These are phyloP conservation scores for Mucor sp. DNA, from an alignment of 371 early-diverging fungal species.

Conservation along the genomic window DNA sequence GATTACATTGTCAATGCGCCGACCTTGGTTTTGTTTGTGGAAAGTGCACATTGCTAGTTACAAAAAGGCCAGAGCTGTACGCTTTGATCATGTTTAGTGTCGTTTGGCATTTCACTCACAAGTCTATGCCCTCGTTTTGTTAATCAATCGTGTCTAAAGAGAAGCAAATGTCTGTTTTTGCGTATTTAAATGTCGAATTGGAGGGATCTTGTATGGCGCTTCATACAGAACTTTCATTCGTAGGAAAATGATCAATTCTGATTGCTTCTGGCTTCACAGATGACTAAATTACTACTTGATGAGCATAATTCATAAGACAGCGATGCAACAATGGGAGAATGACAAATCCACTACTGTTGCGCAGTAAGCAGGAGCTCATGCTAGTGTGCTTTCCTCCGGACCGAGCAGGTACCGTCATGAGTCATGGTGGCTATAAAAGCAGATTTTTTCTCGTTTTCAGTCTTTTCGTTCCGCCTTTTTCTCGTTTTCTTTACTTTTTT, in stretches of 20 bases:
- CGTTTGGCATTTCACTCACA: neutral
- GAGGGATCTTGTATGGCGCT: neutral
- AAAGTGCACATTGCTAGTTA: neutral
- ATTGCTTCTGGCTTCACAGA: neutral
- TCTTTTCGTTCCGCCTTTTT: conserved; percentile 4
- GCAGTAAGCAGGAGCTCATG: neutral
- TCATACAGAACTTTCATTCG: too few species aligned
- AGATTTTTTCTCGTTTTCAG: conserved; percentile 2
- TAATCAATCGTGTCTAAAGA: neutral
- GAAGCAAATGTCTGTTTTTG: neutral
- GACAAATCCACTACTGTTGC: neutral
- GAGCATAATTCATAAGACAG: neutral
- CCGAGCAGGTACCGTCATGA: conserved; percentile 1
- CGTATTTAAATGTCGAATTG: neutral
- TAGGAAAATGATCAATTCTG: neutral
- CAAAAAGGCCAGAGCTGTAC: neutral
- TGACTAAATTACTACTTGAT: too few species aligned
- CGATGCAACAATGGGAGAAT: neutral
- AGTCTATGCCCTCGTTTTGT: neutral
- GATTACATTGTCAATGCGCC: neutral
- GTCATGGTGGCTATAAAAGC: neutral
- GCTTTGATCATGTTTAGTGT: neutral
- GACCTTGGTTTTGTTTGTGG: neutral
- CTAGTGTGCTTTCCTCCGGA: neutral
- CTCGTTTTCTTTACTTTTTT: neutral